Base-by-base conservation (phyloP, 768 basidiomycete species). In the Coprinopsis sp. region DNA sequence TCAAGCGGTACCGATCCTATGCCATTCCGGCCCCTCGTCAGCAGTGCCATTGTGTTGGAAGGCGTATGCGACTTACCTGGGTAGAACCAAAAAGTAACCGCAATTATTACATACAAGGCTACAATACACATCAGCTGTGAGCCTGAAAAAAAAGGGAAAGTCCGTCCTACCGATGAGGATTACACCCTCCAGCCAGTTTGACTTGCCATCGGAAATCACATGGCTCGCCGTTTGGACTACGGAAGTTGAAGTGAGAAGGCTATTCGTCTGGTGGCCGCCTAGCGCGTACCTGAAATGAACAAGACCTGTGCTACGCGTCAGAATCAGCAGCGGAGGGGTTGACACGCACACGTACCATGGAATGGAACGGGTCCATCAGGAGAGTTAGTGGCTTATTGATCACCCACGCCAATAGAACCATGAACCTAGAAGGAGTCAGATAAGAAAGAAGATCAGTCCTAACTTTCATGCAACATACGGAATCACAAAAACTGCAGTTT, bases 111-210 rank as follows among this genome's bases (percentile, higher is more conserved):
- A 54, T 89, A 88, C 14, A 87, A 68, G 46, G 78, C 82, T 82
- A 55, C 1, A 22, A 46, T 23, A 44, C 16, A 7, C 49, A n/a
- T 18, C 16, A 19, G 31, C 4, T 18, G 27, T 30, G 7, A n/a
- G 13, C n/a, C 6, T 16, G 44, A 21, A 19, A n/a, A 38, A 13
- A 22, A 27, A 11, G 19, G 24, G 4, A 43, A 25, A 40, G 23
- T 18, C 2, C 38, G 21, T 71, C 74, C 48, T 64, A 62, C 83
- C 80, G 47, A 90, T 78, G n/a, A 91, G 72, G 46, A 90, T 81
- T 55, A 82, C 64, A 19, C 90, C 91, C 64, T 95, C 92, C n/a
- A 96, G 72, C 72, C 92, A 96, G 62, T 94, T 95, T 23, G 84
- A 88, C 59, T 81, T 87, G 11, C 91, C 91, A 54, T 96, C 94